Conservation (phyloP, 805 yeast genomes). For the Wickerhamiella domercqiae region DNA sequence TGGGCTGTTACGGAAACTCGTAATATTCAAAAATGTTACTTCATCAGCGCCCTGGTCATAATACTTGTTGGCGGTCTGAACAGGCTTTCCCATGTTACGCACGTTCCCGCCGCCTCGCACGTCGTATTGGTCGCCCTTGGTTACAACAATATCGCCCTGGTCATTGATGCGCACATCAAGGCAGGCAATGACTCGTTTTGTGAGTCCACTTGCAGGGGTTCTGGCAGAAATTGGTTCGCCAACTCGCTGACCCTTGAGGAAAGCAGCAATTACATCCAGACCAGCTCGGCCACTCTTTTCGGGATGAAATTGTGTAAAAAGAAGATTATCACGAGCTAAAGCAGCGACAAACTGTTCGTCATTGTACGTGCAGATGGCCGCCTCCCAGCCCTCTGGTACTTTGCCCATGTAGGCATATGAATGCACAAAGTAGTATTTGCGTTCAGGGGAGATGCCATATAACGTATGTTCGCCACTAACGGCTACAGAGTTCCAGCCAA, state of each 20-base stretch:
- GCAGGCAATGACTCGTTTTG: conserved; percentile 90
- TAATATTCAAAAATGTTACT: conserved; percentile 84
- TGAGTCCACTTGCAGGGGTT: conserved; percentile 36
- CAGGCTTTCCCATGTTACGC: conserved; percentile 92
- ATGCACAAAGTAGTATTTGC: conserved; percentile 87
- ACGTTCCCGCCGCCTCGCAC: conserved; percentile 56
- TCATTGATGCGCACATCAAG: conserved; percentile 94
- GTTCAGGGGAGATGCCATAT: conserved; percentile 48
- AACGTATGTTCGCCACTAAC: conserved; percentile 25
- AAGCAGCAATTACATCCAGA: conserved; percentile 54
- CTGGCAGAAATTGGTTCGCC: conserved; percentile 14
- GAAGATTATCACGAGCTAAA: conserved; percentile 54
- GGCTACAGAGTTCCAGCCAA: conserved; percentile 70
- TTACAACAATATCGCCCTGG: conserved; percentile 87
- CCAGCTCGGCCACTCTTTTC: conserved; percentile 95
- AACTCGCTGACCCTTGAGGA: conserved; percentile 36
- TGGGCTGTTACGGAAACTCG: conserved; percentile 92
- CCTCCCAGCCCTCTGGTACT: conserved; percentile 44
- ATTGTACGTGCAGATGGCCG: conserved; percentile 62
- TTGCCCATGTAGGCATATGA: conserved; percentile 35
- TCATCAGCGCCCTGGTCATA: conserved; percentile 95
- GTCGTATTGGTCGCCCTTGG: conserved; percentile 97
- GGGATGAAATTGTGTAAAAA: conserved; percentile 98
- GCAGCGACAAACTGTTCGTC: conserved; percentile 74
- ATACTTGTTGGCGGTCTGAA: conserved; percentile 78